Conservation (phyloP, 176 grass and related monocot species). For the Alloteropsis semialata region DNA sequence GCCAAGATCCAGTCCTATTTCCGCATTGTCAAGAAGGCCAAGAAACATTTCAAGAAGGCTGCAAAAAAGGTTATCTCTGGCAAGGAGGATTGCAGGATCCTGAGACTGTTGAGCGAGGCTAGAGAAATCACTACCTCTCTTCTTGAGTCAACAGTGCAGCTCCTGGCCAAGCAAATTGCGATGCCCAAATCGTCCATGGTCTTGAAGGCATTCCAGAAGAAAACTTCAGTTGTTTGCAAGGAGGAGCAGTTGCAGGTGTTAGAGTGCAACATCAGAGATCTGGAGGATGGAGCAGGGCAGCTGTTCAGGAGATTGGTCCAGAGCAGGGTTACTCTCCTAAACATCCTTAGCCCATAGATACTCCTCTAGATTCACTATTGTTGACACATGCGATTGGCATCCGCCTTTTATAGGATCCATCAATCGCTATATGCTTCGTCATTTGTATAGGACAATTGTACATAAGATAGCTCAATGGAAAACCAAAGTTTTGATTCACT, state of each 20-base stretch:
- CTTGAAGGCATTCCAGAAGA: conserved; percentile 44
- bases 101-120: conserved; percentile 35
- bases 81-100: conserved; percentile 20
- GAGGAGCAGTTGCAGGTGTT: conserved; percentile 33
- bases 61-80: conserved; percentile 34
- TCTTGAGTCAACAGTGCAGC: conserved; percentile 31
- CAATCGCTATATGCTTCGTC: background rate
- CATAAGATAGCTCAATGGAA: conserved; percentile 7
- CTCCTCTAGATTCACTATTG: background rate
- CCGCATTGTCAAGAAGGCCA: conserved; percentile 47
- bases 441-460: conserved; percentile 29
- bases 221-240: conserved; percentile 26
- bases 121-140: conserved; percentile 56
- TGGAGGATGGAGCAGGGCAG: conserved; percentile 42
- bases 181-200: conserved; percentile 36
- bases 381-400: conserved; percentile 27
- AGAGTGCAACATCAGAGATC: conserved; percentile 29
- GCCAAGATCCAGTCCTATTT: conserved; percentile 43
- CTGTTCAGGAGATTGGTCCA: conserved; percentile 60
- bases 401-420: conserved; percentile 36
- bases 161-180: conserved; percentile 38
- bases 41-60: conserved; percentile 56
- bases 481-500: conserved; percentile 33
- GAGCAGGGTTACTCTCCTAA: conserved; percentile 51
- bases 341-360: conserved; percentile 39